Evolutionary conservation across 169 alveolate genomes (phyloP).

Genomic region (Plasmodium reichenowi): DNA sequence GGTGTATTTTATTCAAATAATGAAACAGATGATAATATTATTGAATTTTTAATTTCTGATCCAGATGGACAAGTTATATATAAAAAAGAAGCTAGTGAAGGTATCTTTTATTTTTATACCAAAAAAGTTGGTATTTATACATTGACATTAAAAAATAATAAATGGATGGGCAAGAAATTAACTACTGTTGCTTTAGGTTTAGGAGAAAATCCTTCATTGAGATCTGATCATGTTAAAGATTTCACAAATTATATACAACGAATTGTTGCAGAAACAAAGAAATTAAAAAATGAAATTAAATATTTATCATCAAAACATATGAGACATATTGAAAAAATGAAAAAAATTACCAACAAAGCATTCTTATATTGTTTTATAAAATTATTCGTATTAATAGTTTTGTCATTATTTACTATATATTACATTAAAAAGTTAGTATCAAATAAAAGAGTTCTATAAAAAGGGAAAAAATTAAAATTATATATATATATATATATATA

Average conservation of each 20-base stretch:
- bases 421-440: slow-evolving; percentile 71
- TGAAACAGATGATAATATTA: slow-evolving; percentile 57
- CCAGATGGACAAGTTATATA: slow-evolving; percentile 50
- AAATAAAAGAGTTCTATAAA: slow-evolving; percentile 64
- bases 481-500: neutral
- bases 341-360: slow-evolving; percentile 70
- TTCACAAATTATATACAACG: slow-evolving; percentile 57
- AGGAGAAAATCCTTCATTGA: slow-evolving; percentile 66
- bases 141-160: slow-evolving; percentile 41
- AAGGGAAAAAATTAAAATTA: neutral
- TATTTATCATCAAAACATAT: slow-evolving; percentile 71
- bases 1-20: slow-evolving; percentile 68
- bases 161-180: slow-evolving; percentile 54
- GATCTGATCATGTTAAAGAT: slow-evolving; percentile 63
- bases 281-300: slow-evolving; percentile 70
- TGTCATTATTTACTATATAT: slow-evolving; percentile 64
- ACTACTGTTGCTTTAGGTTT: slow-evolving; percentile 73
- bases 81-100: slow-evolving; percentile 70
- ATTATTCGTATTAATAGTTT: slow-evolving; percentile 64
- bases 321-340: slow-evolving; percentile 69
- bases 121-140: slow-evolving; percentile 52
- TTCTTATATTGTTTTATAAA: slow-evolving; percentile 65
- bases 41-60: slow-evolving; percentile 39
- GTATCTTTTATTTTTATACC: slow-evolving; percentile 72
- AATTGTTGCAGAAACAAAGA: slow-evolving; percentile 52